phyloP scores from a whole-genome alignment of 495 filamentous ascomycete species.

The Penicillium herquei region DNA sequence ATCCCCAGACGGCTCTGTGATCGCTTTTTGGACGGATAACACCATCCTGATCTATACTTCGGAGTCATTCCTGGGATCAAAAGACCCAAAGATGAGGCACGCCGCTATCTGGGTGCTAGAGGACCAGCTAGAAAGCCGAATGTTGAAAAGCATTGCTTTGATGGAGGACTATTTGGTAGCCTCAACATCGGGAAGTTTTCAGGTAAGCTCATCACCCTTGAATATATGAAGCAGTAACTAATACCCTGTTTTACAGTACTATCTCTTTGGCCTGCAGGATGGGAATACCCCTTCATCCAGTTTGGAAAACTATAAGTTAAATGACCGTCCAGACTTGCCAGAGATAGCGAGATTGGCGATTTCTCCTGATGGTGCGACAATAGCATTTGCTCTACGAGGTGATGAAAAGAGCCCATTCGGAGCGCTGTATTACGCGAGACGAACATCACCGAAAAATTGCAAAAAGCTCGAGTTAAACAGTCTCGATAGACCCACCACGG shows the following conservation, averaged over 20 bases:
- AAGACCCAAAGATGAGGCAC: background rate
- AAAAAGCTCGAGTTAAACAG: background rate
- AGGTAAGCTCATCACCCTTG: background rate
- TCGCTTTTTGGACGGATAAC: constrained; percentile 32
- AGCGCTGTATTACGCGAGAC: constrained; percentile 4
- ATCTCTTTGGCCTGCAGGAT: constrained; percentile 5
- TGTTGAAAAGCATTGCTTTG: constrained; percentile 6
- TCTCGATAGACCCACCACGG: constrained; percentile 20
- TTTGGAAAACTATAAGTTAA: background rate
- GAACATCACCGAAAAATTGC: background rate
- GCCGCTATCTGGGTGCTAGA: background rate
- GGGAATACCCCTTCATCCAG: background rate
- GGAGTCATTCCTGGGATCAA: constrained; percentile 13
- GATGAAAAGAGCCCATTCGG: constrained; percentile 1
- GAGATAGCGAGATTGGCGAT: constrained; percentile 26
- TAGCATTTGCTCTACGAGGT: constrained; percentile 21
- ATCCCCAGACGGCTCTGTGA: constrained; percentile 19
- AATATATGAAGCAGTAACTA: background rate
- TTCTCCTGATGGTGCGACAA: constrained; percentile 24
- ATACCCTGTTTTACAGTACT: background rate
- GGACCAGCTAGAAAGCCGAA: background rate
- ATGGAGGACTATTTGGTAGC: constrained; percentile 8
- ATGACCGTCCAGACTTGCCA: background rate
- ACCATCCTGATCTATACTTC: constrained; percentile 29
- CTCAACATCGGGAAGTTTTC: constrained; percentile 2